Conservation (phyloP, 495 filamentous ascomycete species). For the Penicillium maclennaniae region DNA sequence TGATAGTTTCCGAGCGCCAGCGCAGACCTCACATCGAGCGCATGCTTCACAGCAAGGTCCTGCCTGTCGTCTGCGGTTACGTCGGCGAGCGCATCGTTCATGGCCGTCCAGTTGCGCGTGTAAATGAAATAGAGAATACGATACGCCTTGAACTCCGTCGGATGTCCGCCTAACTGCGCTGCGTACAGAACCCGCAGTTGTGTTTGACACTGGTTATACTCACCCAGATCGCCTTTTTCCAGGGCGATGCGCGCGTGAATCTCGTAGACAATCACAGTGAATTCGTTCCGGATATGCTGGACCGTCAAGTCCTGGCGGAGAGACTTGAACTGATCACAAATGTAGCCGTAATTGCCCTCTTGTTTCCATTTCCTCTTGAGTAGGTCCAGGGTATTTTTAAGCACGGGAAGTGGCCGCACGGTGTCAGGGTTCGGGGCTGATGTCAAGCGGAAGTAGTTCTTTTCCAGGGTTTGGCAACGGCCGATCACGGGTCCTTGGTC, state of each 20-base stretch:
- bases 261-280: slow-evolving; percentile 94
- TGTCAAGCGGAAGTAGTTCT: slow-evolving; percentile 91
- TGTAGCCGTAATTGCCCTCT: slow-evolving; percentile 92
- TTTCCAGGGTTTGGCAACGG: slow-evolving; percentile 79
- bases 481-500: slow-evolving; percentile 79
- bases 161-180: slow-evolving; percentile 80
- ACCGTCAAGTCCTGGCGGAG: slow-evolving; percentile 97
- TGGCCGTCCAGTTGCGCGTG: slow-evolving; percentile 94
- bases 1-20: slow-evolving; percentile 94
- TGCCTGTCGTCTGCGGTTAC: slow-evolving; percentile 94
- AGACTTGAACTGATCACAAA: slow-evolving; percentile 99
- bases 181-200: slow-evolving; percentile 88
- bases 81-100: slow-evolving; percentile 97
- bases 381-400: slow-evolving; percentile 79
- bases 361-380: slow-evolving; percentile 92
- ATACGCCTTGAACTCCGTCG: slow-evolving; percentile 97
- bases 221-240: slow-evolving; percentile 98
- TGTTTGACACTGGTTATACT: slow-evolving; percentile 99
- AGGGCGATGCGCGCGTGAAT: slow-evolving; percentile 96
- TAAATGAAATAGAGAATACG: slow-evolving; percentile 99
- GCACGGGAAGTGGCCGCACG: slow-evolving; percentile 78
- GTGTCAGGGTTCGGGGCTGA: slow-evolving; percentile 78
- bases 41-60: slow-evolving; percentile 81
- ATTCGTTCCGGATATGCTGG: slow-evolving; percentile 92
- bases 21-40: slow-evolving; percentile 83